Base-by-base conservation (phyloP, 805 yeast species). In the Jamesozyma piceae region DNA sequence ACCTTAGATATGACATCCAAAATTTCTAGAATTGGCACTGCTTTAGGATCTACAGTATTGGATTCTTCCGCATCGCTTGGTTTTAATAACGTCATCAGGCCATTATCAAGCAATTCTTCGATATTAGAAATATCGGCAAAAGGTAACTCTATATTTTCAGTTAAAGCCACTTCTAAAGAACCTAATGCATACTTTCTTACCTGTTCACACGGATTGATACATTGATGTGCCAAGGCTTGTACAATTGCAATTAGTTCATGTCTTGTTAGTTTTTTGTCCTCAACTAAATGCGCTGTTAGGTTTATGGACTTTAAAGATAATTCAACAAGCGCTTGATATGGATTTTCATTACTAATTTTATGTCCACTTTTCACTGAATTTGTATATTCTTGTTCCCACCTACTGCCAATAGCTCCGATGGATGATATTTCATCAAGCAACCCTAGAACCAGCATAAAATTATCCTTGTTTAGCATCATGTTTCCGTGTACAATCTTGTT, bases 171-270 rank as follows among this genome's bases (percentile, higher is more conserved):
- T 45, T 82, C 83, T 40, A 89, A 69, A 0, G 75, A 61, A 18
- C 71, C 69, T 34, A 87, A 62, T 0, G 95, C 89, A 58, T 72
- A 75, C 0, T 73, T 62, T 32, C 95, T 68, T 10, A 88, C 67
- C 54, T 84, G 88, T 22, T 85, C 68, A 58, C 95, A 85, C 17
- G 95, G 95, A 54, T 88, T 88, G 57, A 82, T 73, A 58, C 95
- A 84, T 59, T 89, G 96, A 54, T 83, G 90, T 0, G 92, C 87
- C 42, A 88, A 68, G 0, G 94, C 94, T 56, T 86, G 90, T 24
- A 83, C 69, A 46, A 85, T 67, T 1, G 95, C 82, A 49, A 66
- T 59, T 36, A 58, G 59, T 46, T 65, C 71, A 33, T 62, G 68
- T 29, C 41, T 55, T 42, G 38, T 62, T 19, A 43, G 32, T 5